Evolutionary conservation across 805 yeast species (phyloP).

Genomic region (Kodamaea lidongshanica): DNA sequence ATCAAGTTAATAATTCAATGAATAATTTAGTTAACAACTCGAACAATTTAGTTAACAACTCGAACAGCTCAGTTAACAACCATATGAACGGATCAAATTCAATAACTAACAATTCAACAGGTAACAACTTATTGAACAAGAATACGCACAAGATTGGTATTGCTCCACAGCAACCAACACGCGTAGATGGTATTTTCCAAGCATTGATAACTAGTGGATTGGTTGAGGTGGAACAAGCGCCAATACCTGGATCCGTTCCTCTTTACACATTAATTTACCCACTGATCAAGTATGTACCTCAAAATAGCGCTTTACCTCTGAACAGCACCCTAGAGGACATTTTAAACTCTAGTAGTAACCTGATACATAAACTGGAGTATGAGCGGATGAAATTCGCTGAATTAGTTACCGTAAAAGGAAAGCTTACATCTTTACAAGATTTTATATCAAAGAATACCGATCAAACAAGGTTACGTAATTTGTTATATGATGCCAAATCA

Average conservation of each 20-base stretch:
- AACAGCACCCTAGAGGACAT: conserved; percentile 20
- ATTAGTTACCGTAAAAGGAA: conserved; percentile 21
- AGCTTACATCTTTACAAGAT: conserved; percentile 22
- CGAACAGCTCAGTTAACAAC: too few species aligned
- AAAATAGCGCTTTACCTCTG: conserved; percentile 13
- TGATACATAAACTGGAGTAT: conserved; percentile 24
- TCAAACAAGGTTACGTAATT: conserved; percentile 8
- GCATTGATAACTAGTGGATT: conserved; percentile 33
- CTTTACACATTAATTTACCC: conserved; percentile 28
- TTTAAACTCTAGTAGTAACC: conserved; percentile 13
- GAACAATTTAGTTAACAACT: too few species aligned
- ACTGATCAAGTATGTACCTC: conserved; percentile 22
- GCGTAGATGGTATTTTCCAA: conserved; percentile 24
- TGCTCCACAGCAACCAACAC: conserved; percentile 1
- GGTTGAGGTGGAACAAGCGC: conserved; percentile 35
- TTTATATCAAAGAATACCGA: conserved; percentile 34
- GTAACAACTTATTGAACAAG: too few species aligned
- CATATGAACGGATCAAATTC: neutral
- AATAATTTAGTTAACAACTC: neutral
- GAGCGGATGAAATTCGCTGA: conserved; percentile 30
- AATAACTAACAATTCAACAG: neutral
- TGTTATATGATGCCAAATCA: conserved; percentile 55
- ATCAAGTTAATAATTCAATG: neutral
- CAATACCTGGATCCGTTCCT: conserved; percentile 34
- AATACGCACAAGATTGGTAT: too few species aligned